Evolutionary conservation across 1,139 yeast genomes (phyloP).

Genomic region (Suhomyces bribrorum): DNA sequence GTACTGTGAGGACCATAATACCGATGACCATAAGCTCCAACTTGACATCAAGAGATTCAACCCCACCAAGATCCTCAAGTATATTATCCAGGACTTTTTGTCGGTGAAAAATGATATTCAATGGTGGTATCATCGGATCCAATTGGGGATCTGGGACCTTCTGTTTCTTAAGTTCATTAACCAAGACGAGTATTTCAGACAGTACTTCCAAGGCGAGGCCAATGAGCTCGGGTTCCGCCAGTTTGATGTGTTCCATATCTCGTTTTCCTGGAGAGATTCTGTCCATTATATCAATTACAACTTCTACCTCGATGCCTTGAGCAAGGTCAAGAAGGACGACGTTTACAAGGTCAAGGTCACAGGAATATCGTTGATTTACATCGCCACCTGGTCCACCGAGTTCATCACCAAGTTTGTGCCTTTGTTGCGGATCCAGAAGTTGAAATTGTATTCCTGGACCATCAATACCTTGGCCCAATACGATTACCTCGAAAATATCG

Average conservation of each 20-base stretch:
- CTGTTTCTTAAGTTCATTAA: constrained; percentile 59
- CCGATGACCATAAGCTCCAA: constrained; percentile 51
- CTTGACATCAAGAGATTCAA: constrained; percentile 80
- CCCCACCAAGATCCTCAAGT: constrained; percentile 56
- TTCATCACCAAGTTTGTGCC: constrained; percentile 43
- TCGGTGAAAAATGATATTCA: constrained; percentile 48
- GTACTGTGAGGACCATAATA: constrained; percentile 29
- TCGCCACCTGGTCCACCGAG: constrained; percentile 41
- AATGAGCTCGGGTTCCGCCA: constrained; percentile 23
- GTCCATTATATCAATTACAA: constrained; percentile 39
- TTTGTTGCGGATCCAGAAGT: constrained; percentile 37
- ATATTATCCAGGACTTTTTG: constrained; percentile 52
- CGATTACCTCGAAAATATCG: constrained; percentile 38
- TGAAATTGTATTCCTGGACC: constrained; percentile 80
- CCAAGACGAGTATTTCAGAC: constrained; percentile 40
- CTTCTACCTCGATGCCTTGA: constrained; percentile 31
- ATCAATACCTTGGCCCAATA: constrained; percentile 58
- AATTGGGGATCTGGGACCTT: constrained; percentile 80
- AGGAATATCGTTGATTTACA: constrained; percentile 42
- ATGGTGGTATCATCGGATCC: constrained; percentile 69
- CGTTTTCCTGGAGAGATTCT: constrained; percentile 38
- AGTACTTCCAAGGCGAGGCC: constrained; percentile 18
- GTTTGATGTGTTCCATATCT: constrained; percentile 42
- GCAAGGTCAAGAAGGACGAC: constrained; percentile 18
- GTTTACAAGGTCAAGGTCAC: constrained; percentile 30